Evolutionary conservation across 345 rosid genomes (phyloP).

Genomic region (Moringa oleifera): DNA sequence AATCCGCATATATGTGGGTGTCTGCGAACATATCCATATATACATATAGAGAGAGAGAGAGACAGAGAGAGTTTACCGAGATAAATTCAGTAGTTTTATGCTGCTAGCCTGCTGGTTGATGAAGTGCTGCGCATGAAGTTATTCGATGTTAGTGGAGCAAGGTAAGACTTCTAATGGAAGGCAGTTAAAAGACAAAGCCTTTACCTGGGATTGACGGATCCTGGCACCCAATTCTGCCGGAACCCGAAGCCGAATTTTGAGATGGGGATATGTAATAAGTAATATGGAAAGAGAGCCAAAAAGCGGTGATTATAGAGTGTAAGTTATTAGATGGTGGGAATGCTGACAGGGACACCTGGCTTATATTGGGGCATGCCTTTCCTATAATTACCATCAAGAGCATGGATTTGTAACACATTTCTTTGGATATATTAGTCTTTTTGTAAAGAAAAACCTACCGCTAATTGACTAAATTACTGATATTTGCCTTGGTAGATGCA

Average conservation of each 20-base stretch:
- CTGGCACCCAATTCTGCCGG: conserved; percentile 9
- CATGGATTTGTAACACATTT: not conserved
- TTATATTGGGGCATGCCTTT: not conserved
- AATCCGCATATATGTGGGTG: not conserved
- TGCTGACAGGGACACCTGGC: not conserved
- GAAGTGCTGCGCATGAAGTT: not conserved
- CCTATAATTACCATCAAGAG: not conserved
- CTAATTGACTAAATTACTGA: no score
- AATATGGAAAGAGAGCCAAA: not conserved
- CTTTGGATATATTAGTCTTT: not conserved
- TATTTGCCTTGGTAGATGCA: no score
- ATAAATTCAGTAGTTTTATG: no score
- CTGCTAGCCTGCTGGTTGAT: no score
- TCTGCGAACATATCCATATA: no score
- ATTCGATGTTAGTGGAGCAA: not conserved
- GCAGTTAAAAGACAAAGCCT: not conserved
- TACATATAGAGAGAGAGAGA: no score
- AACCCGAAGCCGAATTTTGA: conserved; percentile 14
- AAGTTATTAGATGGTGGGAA: not conserved
- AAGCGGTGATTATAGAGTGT: not conserved
- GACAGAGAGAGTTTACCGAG: no score
- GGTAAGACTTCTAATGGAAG: no score
- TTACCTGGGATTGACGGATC: conserved; percentile 26
- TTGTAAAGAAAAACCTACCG: no score
- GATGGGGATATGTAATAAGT: no score